Conservation (phyloP, 139 green algal genomes). For the Chlorella sp. region DNA sequence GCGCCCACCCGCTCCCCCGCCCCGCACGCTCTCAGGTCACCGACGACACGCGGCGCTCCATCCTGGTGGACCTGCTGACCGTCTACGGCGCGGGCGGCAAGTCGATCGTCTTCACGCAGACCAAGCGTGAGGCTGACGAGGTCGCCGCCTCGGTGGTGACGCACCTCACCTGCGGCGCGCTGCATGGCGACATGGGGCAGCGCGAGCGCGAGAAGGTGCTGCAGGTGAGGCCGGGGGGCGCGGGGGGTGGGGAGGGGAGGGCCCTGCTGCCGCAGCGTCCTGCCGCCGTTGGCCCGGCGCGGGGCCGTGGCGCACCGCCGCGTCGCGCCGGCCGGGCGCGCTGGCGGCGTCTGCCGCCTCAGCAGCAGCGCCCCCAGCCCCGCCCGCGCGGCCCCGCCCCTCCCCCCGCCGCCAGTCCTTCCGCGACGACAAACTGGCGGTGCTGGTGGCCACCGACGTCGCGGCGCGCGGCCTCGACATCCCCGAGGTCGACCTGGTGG, state of each 20-base stretch:
- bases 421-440: constrained; percentile 57
- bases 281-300: too few species aligned
- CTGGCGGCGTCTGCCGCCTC: too few species aligned
- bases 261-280: too few species aligned
- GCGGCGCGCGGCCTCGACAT: constrained; percentile 97
- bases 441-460: constrained; percentile 97
- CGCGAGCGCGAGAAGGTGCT: constrained; percentile 66
- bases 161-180: constrained; percentile 48
- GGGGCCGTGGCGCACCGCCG: too few species aligned
- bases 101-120: constrained; percentile 83
- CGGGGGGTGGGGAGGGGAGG: too few species aligned
- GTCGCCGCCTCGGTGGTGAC: constrained; percentile 56
- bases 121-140: constrained; percentile 89
- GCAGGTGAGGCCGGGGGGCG: too few species aligned
- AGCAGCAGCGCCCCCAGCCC: too few species aligned
- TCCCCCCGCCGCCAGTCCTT: too few species aligned
- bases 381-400: too few species aligned
- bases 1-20: not conserved
- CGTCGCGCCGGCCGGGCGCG: too few species aligned
- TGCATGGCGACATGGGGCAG: constrained; percentile 76
- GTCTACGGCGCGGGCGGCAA: constrained; percentile 81
- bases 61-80: constrained; percentile 89
- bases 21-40: constrained; percentile 62
- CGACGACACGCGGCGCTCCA: constrained; percentile 31
- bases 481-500: constrained; percentile 68